Evolutionary conservation across 2,329 filamentous ascomycete species (phyloP).

Genomic region (Diaporthe capsici): DNA sequence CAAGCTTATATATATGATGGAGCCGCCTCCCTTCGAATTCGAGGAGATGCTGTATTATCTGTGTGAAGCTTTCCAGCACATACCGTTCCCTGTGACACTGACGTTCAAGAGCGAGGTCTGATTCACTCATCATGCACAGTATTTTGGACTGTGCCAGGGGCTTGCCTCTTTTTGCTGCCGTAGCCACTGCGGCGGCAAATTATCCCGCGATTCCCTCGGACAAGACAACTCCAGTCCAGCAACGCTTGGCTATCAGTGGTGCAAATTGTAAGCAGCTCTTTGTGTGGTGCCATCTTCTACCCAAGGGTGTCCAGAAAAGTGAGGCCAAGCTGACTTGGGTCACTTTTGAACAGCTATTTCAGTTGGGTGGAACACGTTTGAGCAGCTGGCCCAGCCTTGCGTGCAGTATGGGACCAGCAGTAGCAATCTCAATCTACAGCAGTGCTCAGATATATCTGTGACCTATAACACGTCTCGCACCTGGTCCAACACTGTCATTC

Average conservation of each 20-base stretch:
- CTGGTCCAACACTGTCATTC: constrained; percentile 41
- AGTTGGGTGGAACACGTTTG: constrained; percentile 41
- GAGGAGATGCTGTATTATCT: neutral
- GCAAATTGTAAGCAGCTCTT: constrained; percentile 32
- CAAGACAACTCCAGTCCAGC: constrained; percentile 39
- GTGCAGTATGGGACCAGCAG: constrained; percentile 40
- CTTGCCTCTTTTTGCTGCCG: constrained; percentile 17
- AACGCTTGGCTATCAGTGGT: constrained; percentile 40
- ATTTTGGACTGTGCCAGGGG: neutral
- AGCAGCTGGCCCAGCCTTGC: constrained; percentile 34
- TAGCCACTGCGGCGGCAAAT: constrained; percentile 21
- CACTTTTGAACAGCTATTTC: constrained; percentile 58
- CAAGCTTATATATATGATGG: constrained; percentile 6
- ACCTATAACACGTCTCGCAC: constrained; percentile 41
- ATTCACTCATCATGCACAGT: constrained; percentile 24
- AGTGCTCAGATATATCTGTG: constrained; percentile 38
- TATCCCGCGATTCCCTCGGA: constrained; percentile 40
- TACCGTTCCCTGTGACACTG: neutral
- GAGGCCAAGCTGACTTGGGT: constrained; percentile 52
- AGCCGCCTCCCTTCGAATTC: neutral
- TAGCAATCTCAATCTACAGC: neutral
- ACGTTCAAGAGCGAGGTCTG: neutral
- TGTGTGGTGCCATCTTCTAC: neutral
- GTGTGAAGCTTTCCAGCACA: too few relatives aligned
- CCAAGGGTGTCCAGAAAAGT: constrained; percentile 51